A percentile compares a stretch with the other conserved stretches of the same genome.
Conservation (phyloP, 805 yeast genomes). For the Monosporozyma solicola region DNA sequence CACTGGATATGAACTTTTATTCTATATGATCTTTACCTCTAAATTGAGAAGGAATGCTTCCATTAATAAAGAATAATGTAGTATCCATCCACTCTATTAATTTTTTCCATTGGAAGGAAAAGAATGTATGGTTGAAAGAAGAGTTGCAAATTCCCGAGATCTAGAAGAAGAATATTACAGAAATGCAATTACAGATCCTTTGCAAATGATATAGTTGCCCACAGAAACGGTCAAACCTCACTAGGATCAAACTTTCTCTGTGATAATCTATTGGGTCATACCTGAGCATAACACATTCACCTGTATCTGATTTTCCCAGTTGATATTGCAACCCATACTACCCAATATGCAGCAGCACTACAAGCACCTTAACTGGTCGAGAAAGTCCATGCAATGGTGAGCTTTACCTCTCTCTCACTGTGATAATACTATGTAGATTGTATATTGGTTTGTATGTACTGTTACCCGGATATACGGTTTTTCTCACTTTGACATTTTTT, state of each 20-base stretch:
- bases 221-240: conserved; percentile 15
- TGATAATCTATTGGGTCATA: conserved; percentile 22
- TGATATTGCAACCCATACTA: conserved; percentile 41
- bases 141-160: conserved; percentile 39
- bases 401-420: background rate
- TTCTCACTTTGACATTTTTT: background rate
- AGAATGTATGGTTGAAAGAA: conserved; percentile 38
- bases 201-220: conserved; percentile 50
- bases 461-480: background rate
- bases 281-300: conserved; percentile 31
- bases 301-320: conserved; percentile 35
- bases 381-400: conserved; percentile 15
- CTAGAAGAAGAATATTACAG: conserved; percentile 33
- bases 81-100: conserved; percentile 43
- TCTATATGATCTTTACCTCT: conserved; percentile 50
- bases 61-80: conserved; percentile 29
- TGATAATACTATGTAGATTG: background rate
- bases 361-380: conserved; percentile 59
- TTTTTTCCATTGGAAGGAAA: conserved; percentile 36
- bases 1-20: conserved; percentile 53
- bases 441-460: background rate
- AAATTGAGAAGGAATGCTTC: conserved; percentile 42
- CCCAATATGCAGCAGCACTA: conserved; percentile 44
- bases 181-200: conserved; percentile 63
- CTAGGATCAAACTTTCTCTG: conserved; percentile 2